Conservation (phyloP, 192 early-diverging fungal species). For the Entophlyctis helioformis region DNA sequence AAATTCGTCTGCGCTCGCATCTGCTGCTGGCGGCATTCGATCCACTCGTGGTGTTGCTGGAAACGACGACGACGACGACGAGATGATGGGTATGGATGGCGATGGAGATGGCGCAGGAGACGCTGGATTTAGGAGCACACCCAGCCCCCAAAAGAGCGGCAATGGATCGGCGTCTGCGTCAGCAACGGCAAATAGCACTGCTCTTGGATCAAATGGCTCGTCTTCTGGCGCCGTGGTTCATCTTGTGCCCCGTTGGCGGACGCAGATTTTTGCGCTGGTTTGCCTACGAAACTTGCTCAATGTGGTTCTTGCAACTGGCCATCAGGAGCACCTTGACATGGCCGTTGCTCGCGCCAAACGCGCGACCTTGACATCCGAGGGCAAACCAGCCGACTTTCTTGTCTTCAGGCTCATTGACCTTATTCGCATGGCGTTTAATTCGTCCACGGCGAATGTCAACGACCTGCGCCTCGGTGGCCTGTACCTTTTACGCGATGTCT, state of each 20-base stretch:
- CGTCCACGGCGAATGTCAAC: slow-evolving; percentile 64
- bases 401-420: slow-evolving; percentile 71
- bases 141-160: too few relatives aligned
- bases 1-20: too few relatives aligned
- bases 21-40: too few relatives aligned
- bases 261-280: slow-evolving; percentile 64
- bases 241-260: slow-evolving; percentile 56
- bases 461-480: slow-evolving; percentile 72
- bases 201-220: too few relatives aligned
- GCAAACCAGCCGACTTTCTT: slow-evolving; percentile 45
- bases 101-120: slow-evolving; percentile 12
- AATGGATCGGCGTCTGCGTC: too few relatives aligned
- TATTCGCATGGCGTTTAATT: slow-evolving; percentile 81
- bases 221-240: slow-evolving; percentile 13
- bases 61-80: slow-evolving; percentile 22
- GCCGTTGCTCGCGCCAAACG: slow-evolving; percentile 38
- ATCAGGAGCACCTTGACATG: slow-evolving; percentile 62
- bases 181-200: too few relatives aligned
- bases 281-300: slow-evolving; percentile 60
- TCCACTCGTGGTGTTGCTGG: slow-evolving; percentile 1
- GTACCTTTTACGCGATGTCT: slow-evolving; percentile 60
- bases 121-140: too few relatives aligned
- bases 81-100: slow-evolving; percentile 33
- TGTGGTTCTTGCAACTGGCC: slow-evolving; percentile 37
- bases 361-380: slow-evolving; percentile 17